These are phyloP conservation scores for Talaromyces wortmannii DNA, from an alignment of 495 filamentous ascomycete species.

Conservation along the genomic window DNA sequence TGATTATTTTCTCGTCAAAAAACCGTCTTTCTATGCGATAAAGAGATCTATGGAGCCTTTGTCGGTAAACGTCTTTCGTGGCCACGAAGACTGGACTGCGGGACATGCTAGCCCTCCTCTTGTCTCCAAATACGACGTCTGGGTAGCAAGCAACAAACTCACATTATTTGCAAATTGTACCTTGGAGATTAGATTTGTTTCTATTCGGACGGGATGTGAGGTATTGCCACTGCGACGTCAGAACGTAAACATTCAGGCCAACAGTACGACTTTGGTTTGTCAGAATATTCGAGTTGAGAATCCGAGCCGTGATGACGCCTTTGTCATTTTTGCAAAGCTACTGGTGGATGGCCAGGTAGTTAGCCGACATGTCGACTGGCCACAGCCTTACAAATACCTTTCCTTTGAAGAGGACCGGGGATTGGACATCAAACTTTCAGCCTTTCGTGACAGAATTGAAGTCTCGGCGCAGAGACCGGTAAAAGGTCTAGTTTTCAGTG, in stretches of 20 bases:
- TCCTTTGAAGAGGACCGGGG: conserved; percentile 45
- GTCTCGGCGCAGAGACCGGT: conserved; percentile 25
- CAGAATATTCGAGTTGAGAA: conserved; percentile 63
- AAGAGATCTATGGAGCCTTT: conserved; percentile 73
- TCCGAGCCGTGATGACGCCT: conserved; percentile 55
- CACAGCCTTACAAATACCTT: conserved; percentile 85
- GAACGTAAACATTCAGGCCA: conserved; percentile 51
- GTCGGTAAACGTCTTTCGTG: conserved; percentile 68
- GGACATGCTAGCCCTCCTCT: conserved; percentile 51
- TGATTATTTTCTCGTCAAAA: conserved; percentile 81
- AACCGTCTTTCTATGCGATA: conserved; percentile 86
- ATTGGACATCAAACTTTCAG: conserved; percentile 9
- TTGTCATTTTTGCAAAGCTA: conserved; percentile 46
- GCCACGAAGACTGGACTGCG: conserved; percentile 56
- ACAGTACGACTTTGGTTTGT: conserved; percentile 64
- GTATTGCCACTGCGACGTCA: conserved; percentile 46
- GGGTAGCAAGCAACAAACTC: conserved; percentile 64
- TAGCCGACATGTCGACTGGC: conserved; percentile 82
- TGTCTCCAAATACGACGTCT: conserved; percentile 61
- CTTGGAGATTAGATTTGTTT: conserved; percentile 66
- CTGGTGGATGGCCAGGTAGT: conserved; percentile 57
- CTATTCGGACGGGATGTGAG: conserved; percentile 62
- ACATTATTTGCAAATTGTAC: conserved; percentile 46
- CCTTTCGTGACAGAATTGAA: conserved; percentile 11
- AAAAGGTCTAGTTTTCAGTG: conserved; percentile 36